A percentile compares a stretch with the other conserved stretches of the same genome.
phyloP scores from a whole-genome alignment of 345 rosid species.

The Anacardium occidentale region DNA sequence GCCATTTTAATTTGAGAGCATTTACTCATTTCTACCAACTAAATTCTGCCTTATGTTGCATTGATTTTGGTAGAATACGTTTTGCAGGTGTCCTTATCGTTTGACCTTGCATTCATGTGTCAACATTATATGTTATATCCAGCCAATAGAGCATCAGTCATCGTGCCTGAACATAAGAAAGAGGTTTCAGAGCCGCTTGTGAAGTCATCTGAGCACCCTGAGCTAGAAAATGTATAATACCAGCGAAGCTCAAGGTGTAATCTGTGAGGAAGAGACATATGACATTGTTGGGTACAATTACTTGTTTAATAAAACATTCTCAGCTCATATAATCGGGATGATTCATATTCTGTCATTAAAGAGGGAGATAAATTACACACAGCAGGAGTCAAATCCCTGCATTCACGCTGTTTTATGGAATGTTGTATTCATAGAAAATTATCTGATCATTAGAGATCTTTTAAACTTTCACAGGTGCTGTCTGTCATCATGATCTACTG shows the following conservation, averaged over 20 bases:
- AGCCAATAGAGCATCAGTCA: slow-evolving; percentile 29
- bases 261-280: not conserved
- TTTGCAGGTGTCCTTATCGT: slow-evolving; percentile 69
- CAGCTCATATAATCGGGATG: slow-evolving; percentile 18
- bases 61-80: slow-evolving; percentile 7
- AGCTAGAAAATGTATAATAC: slow-evolving; percentile 44
- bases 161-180: slow-evolving; percentile 28
- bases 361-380: not conserved
- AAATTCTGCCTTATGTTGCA: no score
- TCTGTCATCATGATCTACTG: not conserved
- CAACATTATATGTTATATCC: slow-evolving; percentile 83
- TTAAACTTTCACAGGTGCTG: not conserved
- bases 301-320: not conserved
- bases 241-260: slow-evolving; percentile 13
- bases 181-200: slow-evolving; percentile 54
- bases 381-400: not conserved
- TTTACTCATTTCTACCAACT: no score
- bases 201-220: slow-evolving; percentile 33
- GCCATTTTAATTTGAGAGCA: not conserved
- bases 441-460: not conserved
- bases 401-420: slow-evolving; percentile 19
- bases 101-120: slow-evolving; percentile 78
- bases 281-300: not conserved
- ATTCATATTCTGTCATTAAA: slow-evolving; percentile 15
- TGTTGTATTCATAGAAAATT: slow-evolving; percentile 17